Evolutionary conservation across 768 basidiomycete genomes (phyloP).

Genomic region (Pulveroboletus sp.): DNA sequence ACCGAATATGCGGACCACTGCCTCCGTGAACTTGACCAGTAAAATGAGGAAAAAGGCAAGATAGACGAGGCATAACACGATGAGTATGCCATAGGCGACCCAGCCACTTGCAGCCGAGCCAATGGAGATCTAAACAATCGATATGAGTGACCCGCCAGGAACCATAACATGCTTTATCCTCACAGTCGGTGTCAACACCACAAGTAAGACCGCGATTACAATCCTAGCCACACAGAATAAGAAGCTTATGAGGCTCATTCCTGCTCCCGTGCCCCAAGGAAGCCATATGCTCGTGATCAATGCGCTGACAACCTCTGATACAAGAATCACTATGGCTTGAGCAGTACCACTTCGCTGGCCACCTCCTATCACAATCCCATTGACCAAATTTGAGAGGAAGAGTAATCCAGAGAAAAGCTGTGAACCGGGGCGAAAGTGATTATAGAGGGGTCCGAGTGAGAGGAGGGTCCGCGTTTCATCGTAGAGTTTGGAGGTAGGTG

Average conservation of each 20-base stretch:
- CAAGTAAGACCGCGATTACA: slow-evolving; percentile 81
- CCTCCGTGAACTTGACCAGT: slow-evolving; percentile 80
- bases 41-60: slow-evolving; percentile 80
- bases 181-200: slow-evolving; percentile 87
- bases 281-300: slow-evolving; percentile 91
- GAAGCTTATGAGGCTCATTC: slow-evolving; percentile 96
- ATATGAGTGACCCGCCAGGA: slow-evolving; percentile 9
- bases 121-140: slow-evolving; percentile 64
- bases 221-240: slow-evolving; percentile 89
- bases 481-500: slow-evolving; percentile 85
- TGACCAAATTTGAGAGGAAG: slow-evolving; percentile 75
- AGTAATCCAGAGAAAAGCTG: slow-evolving; percentile 83
- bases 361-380: slow-evolving; percentile 83
- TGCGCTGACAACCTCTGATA: slow-evolving; percentile 83
- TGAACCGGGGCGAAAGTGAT: slow-evolving; percentile 87
- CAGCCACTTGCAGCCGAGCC: slow-evolving; percentile 78
- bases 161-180: slow-evolving; percentile 26
- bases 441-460: slow-evolving; percentile 87
- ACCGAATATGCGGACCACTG: slow-evolving; percentile 69
- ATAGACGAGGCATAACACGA: slow-evolving; percentile 79
- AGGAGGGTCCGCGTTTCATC: slow-evolving; percentile 92
- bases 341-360: slow-evolving; percentile 88
- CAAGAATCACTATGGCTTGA: slow-evolving; percentile 85
- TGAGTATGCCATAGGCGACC: slow-evolving; percentile 90
- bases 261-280: slow-evolving; percentile 94